Conservation (phyloP, 179 eudicot species). For the Beta corolliflora region DNA sequence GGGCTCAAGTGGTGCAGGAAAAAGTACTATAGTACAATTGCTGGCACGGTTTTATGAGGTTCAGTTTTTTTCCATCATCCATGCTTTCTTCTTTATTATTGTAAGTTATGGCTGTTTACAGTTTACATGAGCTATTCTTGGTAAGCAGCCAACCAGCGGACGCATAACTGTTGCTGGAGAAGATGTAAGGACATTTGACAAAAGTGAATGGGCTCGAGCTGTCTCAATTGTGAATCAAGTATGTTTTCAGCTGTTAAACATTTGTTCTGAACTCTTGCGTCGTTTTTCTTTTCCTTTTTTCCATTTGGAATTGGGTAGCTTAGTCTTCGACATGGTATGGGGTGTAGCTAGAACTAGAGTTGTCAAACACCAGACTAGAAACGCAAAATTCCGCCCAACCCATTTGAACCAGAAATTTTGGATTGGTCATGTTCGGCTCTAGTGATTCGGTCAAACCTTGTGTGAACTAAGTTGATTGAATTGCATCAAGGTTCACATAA, state of each 20-base stretch:
- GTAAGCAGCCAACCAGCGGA: conserved; percentile 83
- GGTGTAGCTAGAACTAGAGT: background rate
- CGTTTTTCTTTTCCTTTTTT: background rate
- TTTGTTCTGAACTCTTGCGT: background rate
- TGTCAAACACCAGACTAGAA: background rate
- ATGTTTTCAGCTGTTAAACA: conserved; percentile 18
- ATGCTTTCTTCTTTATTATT: background rate
- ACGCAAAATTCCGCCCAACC: background rate
- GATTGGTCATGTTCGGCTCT: background rate
- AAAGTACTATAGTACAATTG: conserved; percentile 94
- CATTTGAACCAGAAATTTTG: background rate
- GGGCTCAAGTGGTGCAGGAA: conserved; percentile 98
- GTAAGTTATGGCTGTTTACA: background rate
- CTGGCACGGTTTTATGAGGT: conserved; percentile 99
- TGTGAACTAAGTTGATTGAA: background rate
- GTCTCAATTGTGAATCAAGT: conserved; percentile 97
- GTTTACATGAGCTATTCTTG: conserved; percentile 16
- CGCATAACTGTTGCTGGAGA: conserved; percentile 89
- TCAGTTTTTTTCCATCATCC: conserved; percentile 8
- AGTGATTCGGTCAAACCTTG: background rate
- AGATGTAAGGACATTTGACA: conserved; percentile 88
- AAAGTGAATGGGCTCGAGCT: conserved; percentile 96
- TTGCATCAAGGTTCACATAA: background rate
- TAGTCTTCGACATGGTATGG: background rate
- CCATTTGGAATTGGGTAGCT: background rate